These are phyloP conservation scores for Ambispora gerdemannii DNA, from an alignment of 192 early-diverging fungal genomes.

Conservation along the genomic window DNA sequence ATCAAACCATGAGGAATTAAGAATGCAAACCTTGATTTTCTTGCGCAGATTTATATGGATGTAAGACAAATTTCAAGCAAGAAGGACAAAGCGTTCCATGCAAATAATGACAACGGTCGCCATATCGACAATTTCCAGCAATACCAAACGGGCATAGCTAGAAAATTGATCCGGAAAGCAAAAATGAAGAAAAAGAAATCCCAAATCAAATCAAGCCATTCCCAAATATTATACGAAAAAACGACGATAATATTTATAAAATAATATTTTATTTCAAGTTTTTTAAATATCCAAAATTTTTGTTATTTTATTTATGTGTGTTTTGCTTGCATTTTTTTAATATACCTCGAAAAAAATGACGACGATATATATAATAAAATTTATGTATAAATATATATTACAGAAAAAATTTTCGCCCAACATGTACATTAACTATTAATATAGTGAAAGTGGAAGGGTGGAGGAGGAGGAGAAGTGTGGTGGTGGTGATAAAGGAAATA, in stretches of 20 bases:
- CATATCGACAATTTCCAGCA: conserved; percentile 27
- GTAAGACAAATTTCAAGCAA: conserved; percentile 30
- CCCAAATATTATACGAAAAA: not conserved
- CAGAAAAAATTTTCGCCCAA: not conserved
- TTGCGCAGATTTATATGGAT: conserved; percentile 26
- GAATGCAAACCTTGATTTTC: conserved; percentile 34
- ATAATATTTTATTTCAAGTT: not conserved
- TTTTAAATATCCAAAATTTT: not conserved
- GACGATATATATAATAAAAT: not conserved
- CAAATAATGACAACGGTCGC: conserved; percentile 27
- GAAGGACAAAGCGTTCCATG: conserved; percentile 32
- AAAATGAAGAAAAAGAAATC: conserved; percentile 8
- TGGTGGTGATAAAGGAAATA: not conserved
- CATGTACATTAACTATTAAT: not conserved
- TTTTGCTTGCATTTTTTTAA: too few relatives aligned
- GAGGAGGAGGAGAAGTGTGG: not conserved
- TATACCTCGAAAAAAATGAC: too few relatives aligned
- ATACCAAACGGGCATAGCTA: conserved; percentile 32
- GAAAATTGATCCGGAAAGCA: conserved; percentile 6
- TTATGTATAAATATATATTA: not conserved
- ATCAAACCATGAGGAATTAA: too few relatives aligned
- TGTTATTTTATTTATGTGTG: too few relatives aligned
- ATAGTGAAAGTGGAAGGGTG: not conserved
- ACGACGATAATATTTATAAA: not conserved
- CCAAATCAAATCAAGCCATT: not conserved